Conservation (phyloP, 768 basidiomycete species). For the Tylopilus vinaceipallidus region DNA sequence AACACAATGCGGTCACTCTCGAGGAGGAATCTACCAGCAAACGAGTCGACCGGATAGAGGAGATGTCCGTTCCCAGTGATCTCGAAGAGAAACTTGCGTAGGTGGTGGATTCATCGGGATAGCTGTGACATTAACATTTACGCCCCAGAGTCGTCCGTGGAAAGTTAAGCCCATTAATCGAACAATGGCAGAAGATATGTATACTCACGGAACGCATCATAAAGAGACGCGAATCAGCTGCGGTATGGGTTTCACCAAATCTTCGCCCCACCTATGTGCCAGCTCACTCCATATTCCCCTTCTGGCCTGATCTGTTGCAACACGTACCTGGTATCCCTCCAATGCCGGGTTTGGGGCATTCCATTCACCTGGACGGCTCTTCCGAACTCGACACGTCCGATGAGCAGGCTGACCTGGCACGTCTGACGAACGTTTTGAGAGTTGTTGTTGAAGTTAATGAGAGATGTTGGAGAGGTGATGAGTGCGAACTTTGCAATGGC, state of each 20-base stretch:
- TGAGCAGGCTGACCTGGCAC: conserved; percentile 76
- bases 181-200: conserved; percentile 91
- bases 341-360: conserved; percentile 13
- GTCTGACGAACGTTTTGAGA: conserved; percentile 79
- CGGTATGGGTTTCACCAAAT: conserved; percentile 71
- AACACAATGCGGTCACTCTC: conserved; percentile 67
- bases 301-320: conserved; percentile 37
- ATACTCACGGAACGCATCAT: conserved; percentile 83
- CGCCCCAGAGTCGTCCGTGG: conserved; percentile 65
- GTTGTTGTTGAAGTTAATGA: conserved; percentile 77
- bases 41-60: conserved; percentile 75
- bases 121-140: conserved; percentile 1
- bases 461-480: conserved; percentile 80
- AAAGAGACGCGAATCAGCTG: conserved; percentile 87
- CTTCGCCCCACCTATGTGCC: conserved; percentile 60
- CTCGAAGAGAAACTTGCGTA: conserved; percentile 87
- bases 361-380: conserved; percentile 8
- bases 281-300: conserved; percentile 68
- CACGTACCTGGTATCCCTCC: conserved; percentile 33
- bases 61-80: conserved; percentile 92
- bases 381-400: conserved; percentile 30
- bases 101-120: conserved; percentile 17
- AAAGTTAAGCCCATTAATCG: conserved; percentile 74
- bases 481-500: conserved; percentile 77
- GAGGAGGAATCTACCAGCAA: conserved; percentile 88